Conservation (phyloP, 345 rosid genomes). For the Acer yangbiense region DNA sequence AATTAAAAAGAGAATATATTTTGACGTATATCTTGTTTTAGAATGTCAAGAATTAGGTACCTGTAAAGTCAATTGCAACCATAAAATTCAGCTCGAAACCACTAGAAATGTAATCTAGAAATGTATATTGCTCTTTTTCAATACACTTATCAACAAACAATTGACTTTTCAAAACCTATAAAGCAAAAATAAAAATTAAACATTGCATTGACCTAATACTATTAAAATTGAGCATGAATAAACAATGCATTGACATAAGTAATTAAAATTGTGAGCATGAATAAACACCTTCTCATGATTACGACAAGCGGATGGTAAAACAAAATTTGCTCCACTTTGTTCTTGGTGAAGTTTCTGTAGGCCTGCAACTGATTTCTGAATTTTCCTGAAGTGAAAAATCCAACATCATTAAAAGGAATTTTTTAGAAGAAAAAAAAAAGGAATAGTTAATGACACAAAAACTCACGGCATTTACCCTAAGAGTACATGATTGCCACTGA, state of each 20-base stretch:
- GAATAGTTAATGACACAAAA: not conserved
- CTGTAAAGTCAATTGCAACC: slow-evolving; percentile 96
- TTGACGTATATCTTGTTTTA: not conserved
- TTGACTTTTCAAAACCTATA: slow-evolving; percentile 70
- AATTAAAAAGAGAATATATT: not conserved
- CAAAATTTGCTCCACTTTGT: slow-evolving; percentile 49
- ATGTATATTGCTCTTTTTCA: slow-evolving; percentile 69
- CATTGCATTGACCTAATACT: not conserved
- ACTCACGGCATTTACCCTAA: slow-evolving; percentile 59
- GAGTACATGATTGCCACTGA: slow-evolving; percentile 62
- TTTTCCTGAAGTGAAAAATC: slow-evolving; percentile 43
- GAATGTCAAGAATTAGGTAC: slow-evolving; percentile 31
- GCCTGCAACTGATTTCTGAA: slow-evolving; percentile 69
- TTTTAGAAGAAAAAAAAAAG: not conserved
- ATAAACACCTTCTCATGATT: slow-evolving; percentile 64
- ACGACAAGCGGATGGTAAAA: slow-evolving; percentile 35
- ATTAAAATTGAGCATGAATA: slow-evolving; percentile 8
- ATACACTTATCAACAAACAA: slow-evolving; percentile 67
- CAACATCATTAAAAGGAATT: not conserved
- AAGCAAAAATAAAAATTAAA: slow-evolving; percentile 12
- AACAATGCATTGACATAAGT: slow-evolving; percentile 13
- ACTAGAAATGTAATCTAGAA: slow-evolving; percentile 83
- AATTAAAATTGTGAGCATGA: not conserved
- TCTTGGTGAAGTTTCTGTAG: slow-evolving; percentile 61
- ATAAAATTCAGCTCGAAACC: slow-evolving; percentile 86